Evolutionary conservation across 352 stramenopile species (phyloP).

Genomic region (Phytopythium ostracodes): DNA sequence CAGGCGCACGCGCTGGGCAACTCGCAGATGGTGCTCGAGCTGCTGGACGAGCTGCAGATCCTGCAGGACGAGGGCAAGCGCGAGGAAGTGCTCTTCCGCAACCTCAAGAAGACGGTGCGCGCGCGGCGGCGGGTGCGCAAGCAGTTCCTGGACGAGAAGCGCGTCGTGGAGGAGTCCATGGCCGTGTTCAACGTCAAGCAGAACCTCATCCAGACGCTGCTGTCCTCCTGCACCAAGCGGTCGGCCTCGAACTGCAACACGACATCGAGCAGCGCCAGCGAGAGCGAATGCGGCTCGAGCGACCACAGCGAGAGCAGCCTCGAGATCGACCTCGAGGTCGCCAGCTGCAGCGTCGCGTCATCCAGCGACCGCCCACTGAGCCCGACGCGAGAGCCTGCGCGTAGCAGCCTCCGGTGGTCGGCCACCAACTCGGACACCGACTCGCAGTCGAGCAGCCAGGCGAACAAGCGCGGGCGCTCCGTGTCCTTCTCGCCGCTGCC

Average conservation of each 20-base stretch:
- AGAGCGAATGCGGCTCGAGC: constrained; percentile 33
- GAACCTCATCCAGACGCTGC: constrained; percentile 55
- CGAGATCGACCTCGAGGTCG: constrained; percentile 19
- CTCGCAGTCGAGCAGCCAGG: constrained; percentile 20
- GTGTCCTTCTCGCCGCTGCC: constrained; percentile 26
- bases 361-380: constrained; percentile 16
- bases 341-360: constrained; percentile 6
- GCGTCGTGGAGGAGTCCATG: constrained; percentile 36
- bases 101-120: constrained; percentile 40
- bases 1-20: constrained; percentile 51
- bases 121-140: constrained; percentile 30
- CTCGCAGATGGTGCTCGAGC: constrained; percentile 36
- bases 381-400: not conserved
- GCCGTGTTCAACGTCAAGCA: constrained; percentile 48
- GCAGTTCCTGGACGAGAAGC: constrained; percentile 29
- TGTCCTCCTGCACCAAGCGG: constrained; percentile 40
- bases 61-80: constrained; percentile 45
- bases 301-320: constrained; percentile 19
- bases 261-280: constrained; percentile 29
- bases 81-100: constrained; percentile 38
- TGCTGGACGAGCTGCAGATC: constrained; percentile 41
- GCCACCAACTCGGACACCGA: constrained; percentile 23
- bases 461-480: constrained; percentile 22
- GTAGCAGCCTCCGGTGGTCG: constrained; percentile 9
- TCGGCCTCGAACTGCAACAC: constrained; percentile 18